These are phyloP conservation scores for Blastocladiella emersonii DNA, from an alignment of 371 early-diverging fungal species.

Conservation along the genomic window DNA sequence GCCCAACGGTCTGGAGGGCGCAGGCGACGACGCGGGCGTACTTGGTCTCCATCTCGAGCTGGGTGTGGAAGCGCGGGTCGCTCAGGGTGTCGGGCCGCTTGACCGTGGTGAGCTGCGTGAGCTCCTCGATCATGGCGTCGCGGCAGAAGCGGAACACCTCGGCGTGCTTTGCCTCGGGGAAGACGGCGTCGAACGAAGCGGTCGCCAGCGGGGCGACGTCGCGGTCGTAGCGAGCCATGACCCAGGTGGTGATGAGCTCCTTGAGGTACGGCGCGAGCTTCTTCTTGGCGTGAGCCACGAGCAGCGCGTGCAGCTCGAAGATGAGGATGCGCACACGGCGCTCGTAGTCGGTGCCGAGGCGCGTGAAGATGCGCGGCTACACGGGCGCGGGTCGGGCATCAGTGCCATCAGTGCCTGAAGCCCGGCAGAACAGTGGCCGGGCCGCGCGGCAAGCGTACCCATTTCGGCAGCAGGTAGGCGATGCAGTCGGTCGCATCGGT, in stretches of 20 bases:
- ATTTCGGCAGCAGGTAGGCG: not conserved
- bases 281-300: constrained; percentile 38
- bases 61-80: constrained; percentile 44
- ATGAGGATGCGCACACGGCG: constrained; percentile 40
- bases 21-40: constrained; percentile 41
- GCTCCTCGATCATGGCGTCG: constrained; percentile 38
- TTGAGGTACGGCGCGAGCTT: constrained; percentile 45
- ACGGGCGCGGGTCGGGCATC: too few relatives aligned
- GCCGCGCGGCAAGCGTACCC: too few relatives aligned
- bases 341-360: constrained; percentile 45
- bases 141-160: constrained; percentile 44
- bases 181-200: constrained; percentile 26
- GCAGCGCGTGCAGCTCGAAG: constrained; percentile 32
- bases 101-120: constrained; percentile 32
- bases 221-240: constrained; percentile 42
- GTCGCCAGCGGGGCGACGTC: constrained; percentile 22
- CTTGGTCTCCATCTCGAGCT: constrained; percentile 46
- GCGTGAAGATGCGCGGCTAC: constrained; percentile 33
- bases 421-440: too few relatives aligned
- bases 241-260: constrained; percentile 43
- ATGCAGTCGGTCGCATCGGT: not conserved
- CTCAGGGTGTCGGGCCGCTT: constrained; percentile 50
- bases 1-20: constrained; percentile 30
- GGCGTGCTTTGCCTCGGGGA: constrained; percentile 23
- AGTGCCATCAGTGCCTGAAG: constrained; percentile 10